Evolutionary conservation across 73 alveolate genomes (phyloP).

Genomic region (Tetrahymena malaccensis): DNA sequence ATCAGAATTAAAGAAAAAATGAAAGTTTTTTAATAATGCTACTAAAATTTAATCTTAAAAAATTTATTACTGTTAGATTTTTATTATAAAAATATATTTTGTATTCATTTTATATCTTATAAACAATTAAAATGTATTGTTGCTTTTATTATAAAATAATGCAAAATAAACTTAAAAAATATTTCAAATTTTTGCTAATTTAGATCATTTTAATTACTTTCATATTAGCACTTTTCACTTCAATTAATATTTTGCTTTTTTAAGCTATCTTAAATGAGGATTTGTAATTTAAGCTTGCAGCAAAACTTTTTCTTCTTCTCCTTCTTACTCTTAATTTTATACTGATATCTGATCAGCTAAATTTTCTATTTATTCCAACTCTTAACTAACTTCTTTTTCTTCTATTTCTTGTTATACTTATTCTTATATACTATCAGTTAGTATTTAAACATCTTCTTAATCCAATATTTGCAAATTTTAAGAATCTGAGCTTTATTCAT

Average conservation of each 20-base stretch:
- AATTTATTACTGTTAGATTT: too few species aligned
- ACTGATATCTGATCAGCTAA: neutral
- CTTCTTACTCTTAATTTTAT: neutral
- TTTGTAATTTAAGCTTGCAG: neutral
- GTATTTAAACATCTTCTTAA: neutral
- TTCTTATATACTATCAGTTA: neutral
- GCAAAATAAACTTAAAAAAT: too few species aligned
- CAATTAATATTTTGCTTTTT: neutral
- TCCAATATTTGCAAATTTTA: neutral
- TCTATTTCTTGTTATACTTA: neutral
- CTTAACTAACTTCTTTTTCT: neutral
- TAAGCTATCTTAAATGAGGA: neutral
- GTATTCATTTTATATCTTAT: too few species aligned
- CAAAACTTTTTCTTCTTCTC: neutral
- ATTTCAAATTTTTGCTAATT: too few species aligned
- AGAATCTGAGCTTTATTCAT: neutral
- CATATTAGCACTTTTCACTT: too few species aligned
- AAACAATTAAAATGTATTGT: too few species aligned
- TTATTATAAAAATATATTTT: too few species aligned
- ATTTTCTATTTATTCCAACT: neutral
- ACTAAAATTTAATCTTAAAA: too few species aligned
- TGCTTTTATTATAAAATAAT: too few species aligned
- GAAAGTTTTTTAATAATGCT: too few species aligned
- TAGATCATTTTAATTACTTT: too few species aligned
- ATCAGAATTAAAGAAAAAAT: too few species aligned